Evolutionary conservation across 2,329 filamentous ascomycete genomes (phyloP).

Genomic region (Tricladium varicosporioides): DNA sequence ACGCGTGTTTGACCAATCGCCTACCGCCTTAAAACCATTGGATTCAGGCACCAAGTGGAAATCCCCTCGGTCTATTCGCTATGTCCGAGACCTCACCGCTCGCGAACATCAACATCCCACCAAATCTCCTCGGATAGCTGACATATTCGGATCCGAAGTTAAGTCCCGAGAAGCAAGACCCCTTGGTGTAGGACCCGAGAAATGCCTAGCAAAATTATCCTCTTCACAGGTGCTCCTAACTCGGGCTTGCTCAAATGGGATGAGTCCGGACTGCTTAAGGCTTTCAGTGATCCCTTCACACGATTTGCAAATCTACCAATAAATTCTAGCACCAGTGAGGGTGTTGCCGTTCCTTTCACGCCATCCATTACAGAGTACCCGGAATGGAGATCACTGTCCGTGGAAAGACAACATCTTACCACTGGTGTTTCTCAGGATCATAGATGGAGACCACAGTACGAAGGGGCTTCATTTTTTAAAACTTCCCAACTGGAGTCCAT

Average conservation of each 20-base stretch:
- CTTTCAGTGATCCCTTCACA: slow-evolving; percentile 42
- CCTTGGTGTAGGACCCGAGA: not conserved
- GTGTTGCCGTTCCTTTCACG: not conserved
- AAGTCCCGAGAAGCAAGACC: not conserved
- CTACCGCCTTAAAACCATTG: no score
- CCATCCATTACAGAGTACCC: slow-evolving; percentile 16
- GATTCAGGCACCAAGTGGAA: not conserved
- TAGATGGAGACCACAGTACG: slow-evolving; percentile 33
- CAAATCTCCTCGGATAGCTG: not conserved
- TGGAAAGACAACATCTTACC: slow-evolving; percentile 44
- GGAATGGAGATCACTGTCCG: slow-evolving; percentile 53
- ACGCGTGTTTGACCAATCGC: not conserved
- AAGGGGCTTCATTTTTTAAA: slow-evolving; percentile 47
- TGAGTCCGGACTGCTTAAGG: slow-evolving; percentile 46
- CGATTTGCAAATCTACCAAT: slow-evolving; percentile 36
- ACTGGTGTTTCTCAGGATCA: slow-evolving; percentile 52
- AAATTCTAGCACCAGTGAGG: not conserved
- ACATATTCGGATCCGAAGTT: not conserved
- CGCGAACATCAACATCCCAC: no score
- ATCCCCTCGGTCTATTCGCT: not conserved
- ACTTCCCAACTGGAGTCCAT: slow-evolving; percentile 39
- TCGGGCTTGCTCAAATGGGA: slow-evolving; percentile 53
- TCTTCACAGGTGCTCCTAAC: slow-evolving; percentile 62
- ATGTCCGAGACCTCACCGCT: not conserved
- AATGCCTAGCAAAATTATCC: slow-evolving; percentile 37